These are phyloP conservation scores for Phytopythium litorale DNA, from an alignment of 352 stramenopile species.

Conservation along the genomic window DNA sequence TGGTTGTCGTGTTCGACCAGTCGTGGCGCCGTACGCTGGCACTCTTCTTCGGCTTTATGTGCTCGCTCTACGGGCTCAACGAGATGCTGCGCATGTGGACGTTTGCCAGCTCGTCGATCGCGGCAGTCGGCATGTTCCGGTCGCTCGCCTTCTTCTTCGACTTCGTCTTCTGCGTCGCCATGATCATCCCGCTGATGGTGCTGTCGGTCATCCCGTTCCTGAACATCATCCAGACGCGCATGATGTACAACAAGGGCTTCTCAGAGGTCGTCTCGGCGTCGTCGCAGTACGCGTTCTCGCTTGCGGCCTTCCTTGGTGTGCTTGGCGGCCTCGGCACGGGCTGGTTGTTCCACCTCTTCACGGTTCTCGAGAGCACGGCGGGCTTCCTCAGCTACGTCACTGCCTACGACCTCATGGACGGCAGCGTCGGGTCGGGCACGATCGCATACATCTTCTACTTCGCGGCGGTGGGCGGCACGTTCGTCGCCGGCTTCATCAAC, in stretches of 20 bases:
- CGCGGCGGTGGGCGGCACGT: constrained; percentile 38
- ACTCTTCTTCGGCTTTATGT: constrained; percentile 83
- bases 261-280: constrained; percentile 82
- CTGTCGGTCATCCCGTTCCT: constrained; percentile 84
- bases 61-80: constrained; percentile 73
- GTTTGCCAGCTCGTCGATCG: constrained; percentile 65
- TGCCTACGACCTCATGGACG: constrained; percentile 65
- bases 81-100: constrained; percentile 85
- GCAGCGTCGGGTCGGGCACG: constrained; percentile 50
- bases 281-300: constrained; percentile 83
- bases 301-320: constrained; percentile 74
- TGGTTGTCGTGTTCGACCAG: constrained; percentile 32
- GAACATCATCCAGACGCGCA: constrained; percentile 86
- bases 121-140: constrained; percentile 62
- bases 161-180: constrained; percentile 70
- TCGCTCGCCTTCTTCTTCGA: constrained; percentile 85
- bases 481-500: constrained; percentile 53
- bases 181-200: constrained; percentile 74
- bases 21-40: constrained; percentile 35
- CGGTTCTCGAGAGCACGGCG: constrained; percentile 61
- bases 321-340: constrained; percentile 64
- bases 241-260: constrained; percentile 91
- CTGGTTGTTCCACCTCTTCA: constrained; percentile 82
- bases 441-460: constrained; percentile 75
- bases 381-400: constrained; percentile 78